phyloP scores from a whole-genome alignment of 495 filamentous ascomycete genomes.

The Annulohypoxylon moriforme region DNA sequence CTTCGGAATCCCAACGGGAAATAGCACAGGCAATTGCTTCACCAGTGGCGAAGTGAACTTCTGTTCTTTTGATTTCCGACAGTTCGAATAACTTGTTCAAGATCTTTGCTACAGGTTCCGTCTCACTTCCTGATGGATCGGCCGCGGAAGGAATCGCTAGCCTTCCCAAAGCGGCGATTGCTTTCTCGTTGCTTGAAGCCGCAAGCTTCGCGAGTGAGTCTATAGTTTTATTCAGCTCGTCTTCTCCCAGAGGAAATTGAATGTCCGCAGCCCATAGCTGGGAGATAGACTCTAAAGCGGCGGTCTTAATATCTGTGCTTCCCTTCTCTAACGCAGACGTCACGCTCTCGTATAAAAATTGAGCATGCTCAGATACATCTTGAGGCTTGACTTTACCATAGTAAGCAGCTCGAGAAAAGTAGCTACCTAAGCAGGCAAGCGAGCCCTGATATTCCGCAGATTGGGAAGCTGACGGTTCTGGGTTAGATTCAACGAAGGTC shows the following conservation, averaged over 20 bases:
- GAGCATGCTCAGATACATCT: slow-evolving; percentile 37
- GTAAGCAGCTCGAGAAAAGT: slow-evolving; percentile 42
- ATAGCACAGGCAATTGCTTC: slow-evolving; percentile 83
- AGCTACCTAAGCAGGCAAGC: slow-evolving; percentile 42
- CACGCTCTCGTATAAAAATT: slow-evolving; percentile 36
- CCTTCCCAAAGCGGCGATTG: slow-evolving; percentile 80
- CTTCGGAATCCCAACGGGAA: slow-evolving; percentile 77
- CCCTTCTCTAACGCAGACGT: slow-evolving; percentile 36
- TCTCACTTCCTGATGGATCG: slow-evolving; percentile 23
- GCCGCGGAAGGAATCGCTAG: slow-evolving; percentile 64
- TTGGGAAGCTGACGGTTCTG: slow-evolving; percentile 40
- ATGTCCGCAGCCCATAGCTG: slow-evolving; percentile 75
- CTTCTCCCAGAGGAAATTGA: slow-evolving; percentile 42
- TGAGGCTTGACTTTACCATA: slow-evolving; percentile 30
- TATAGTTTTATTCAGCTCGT: slow-evolving; percentile 55
- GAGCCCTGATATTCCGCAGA: slow-evolving; percentile 48
- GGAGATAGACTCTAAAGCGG: slow-evolving; percentile 72
- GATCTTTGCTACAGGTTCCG: slow-evolving; percentile 55
- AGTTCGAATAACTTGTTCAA: slow-evolving; percentile 74
- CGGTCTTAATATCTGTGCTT: slow-evolving; percentile 52
- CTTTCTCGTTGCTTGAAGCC: slow-evolving; percentile 82
- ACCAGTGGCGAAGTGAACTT: slow-evolving; percentile 88
- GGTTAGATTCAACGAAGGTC: slow-evolving; percentile 28
- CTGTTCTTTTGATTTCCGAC: slow-evolving; percentile 83
- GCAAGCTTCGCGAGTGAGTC: slow-evolving; percentile 71